A percentile compares a stretch with the other conserved stretches of the same genome.
Evolutionary conservation across 2,329 filamentous ascomycete genomes (phyloP).

Genomic region (Verticillium zaregamsianum): DNA sequence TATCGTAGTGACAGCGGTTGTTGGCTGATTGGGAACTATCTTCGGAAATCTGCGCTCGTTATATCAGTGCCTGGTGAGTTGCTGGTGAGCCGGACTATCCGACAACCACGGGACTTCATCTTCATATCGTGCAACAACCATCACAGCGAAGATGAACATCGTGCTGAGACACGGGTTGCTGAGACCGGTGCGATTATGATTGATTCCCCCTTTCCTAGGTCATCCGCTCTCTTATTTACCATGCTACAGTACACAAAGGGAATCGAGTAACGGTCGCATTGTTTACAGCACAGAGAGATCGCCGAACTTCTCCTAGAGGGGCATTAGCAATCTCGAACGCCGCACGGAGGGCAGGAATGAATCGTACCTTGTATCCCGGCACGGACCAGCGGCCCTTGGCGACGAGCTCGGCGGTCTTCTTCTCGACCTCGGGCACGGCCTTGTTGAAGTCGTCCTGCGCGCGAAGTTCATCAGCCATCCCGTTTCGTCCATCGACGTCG

Average conservation of each 20-base stretch:
- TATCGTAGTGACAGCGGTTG: background rate
- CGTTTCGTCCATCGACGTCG: background rate
- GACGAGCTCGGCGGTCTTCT: slow-evolving; percentile 92
- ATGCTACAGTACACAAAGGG: slow-evolving; percentile 64
- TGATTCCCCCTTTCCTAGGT: slow-evolving; percentile 13
- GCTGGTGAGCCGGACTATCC: background rate
- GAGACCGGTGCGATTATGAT: slow-evolving; percentile 3
- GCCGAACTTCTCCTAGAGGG: slow-evolving; percentile 90
- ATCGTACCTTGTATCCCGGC: slow-evolving; percentile 92
- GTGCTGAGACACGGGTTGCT: background rate
- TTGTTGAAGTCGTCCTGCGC: slow-evolving; percentile 86
- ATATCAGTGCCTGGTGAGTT: too few species aligned
- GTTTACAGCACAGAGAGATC: slow-evolving; percentile 90
- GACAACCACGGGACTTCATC: background rate
- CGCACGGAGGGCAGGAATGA: slow-evolving; percentile 7
- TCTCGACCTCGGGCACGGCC: slow-evolving; percentile 93
- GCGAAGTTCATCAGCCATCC: slow-evolving; percentile 17
- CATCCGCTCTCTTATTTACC: slow-evolving; percentile 56
- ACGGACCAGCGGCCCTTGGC: slow-evolving; percentile 98
- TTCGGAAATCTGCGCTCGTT: background rate
- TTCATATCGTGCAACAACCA: background rate
- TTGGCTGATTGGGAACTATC: background rate
- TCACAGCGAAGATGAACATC: background rate
- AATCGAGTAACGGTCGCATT: slow-evolving; percentile 34
- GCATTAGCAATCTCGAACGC: slow-evolving; percentile 36